Evolutionary conservation across 371 early-diverging fungal species (phyloP), one percentile per base, ranked within the genome.

Genomic region (Phascolomyces articulosus): DNA sequence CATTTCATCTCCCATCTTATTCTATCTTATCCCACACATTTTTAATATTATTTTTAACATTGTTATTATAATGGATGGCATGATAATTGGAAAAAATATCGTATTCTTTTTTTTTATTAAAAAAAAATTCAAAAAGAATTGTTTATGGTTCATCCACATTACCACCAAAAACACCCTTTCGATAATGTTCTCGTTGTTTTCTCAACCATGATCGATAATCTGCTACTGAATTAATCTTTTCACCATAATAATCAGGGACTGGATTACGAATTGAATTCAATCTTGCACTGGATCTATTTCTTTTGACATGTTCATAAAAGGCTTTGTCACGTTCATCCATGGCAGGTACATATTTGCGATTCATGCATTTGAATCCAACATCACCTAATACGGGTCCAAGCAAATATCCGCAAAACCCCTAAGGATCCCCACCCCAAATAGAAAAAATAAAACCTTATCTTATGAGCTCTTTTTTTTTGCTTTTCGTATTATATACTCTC

Each of bases 191-290:
- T 55, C 95, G 79, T 80, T 96, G 97, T 72, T 93, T 94, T 73
- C 91, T 84, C 60, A 96, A 79, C 97, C 97, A 97, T 41, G 79
- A 71, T 47, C 96, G 88, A 75, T 97, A 97, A 40, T 87, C 95
- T 24, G 73, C 64, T 34, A 95, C 87, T 21, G 92, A 91, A 60
- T 87, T 84, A 73, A 97, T 91, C 77, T 93, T 93, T 71, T 97
- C 97, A 41, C 96, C 97, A 69, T 96, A 96, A 67, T 90, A 96
- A 71, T 97, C 96, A 15, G 97, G 96, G 54, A 95, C 82, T 28
- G 93, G 94, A 71, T 90, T 91, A 60, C 93, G 87, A 47, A 87
- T 80, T 9, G 90, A 91, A 58, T 91, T 87, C 41, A 88, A 77
- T 40, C 86, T 75, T 48, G 94, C 94, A 62, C 92, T 89, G 13